Evolutionary conservation across 805 yeast genomes (phyloP).

Genomic region (Kluyveromyces aestuarii): DNA sequence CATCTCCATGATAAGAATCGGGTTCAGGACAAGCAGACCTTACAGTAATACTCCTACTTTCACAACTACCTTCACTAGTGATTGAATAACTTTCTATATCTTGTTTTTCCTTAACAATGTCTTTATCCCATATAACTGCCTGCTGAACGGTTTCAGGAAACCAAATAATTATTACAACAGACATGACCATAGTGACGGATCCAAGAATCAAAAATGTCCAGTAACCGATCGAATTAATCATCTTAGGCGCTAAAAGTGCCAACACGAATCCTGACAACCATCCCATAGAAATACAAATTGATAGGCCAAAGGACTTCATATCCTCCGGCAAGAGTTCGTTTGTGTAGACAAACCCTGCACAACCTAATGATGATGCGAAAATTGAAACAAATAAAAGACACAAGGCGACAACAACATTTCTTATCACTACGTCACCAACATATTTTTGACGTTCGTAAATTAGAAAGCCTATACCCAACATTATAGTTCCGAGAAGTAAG

Average conservation of each 20-base stretch:
- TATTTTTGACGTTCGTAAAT: slow-evolving; percentile 22
- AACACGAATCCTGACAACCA: slow-evolving; percentile 35
- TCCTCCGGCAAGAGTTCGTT: slow-evolving; percentile 39
- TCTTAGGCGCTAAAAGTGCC: slow-evolving; percentile 34
- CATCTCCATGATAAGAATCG: not conserved
- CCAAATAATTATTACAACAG: slow-evolving; percentile 21
- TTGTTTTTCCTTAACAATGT: not conserved
- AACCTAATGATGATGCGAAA: slow-evolving; percentile 37
- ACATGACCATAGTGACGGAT: slow-evolving; percentile 25
- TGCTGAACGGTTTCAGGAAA: slow-evolving; percentile 36
- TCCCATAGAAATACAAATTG: slow-evolving; percentile 37
- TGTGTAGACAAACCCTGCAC: slow-evolving; percentile 42
- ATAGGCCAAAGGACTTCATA: slow-evolving; percentile 39
- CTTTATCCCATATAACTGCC: not conserved
- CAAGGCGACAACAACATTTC: slow-evolving; percentile 30
- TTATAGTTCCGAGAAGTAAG: slow-evolving; percentile 29
- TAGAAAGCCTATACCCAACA: slow-evolving; percentile 28
- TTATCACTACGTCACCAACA: not conserved
- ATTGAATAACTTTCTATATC: not conserved
- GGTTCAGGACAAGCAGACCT: slow-evolving; percentile 3
- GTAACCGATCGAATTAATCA: slow-evolving; percentile 30
- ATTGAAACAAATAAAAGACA: slow-evolving; percentile 38
- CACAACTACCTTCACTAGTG: not conserved
- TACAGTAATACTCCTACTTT: not conserved
- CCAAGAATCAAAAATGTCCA: slow-evolving; percentile 36